Evolutionary conservation across 2,329 filamentous ascomycete genomes (phyloP), one percentile per base, ranked within the genome.

Genomic region (Lojkania enalia): DNA sequence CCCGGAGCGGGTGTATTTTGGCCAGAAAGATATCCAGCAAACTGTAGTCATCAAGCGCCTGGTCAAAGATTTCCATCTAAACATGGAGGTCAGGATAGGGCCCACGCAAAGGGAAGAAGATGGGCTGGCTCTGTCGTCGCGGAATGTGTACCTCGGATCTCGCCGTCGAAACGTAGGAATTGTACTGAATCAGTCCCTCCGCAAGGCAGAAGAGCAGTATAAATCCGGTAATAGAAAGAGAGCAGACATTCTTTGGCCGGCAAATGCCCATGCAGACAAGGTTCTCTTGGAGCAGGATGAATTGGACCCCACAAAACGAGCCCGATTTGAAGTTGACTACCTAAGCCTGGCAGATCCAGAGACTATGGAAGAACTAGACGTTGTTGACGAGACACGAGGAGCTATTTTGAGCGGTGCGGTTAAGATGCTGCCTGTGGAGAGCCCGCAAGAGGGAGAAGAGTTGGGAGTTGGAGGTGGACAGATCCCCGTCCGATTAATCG

Each of bases 1-100:
- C 53, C 86, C 89, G 3, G 86, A 91, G 44, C 80, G 80, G 33
- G 88, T 90, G 4, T 94, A 96, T 73, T 96, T 99, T 74, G 94
- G 94, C 3, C 94, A 97, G 71, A 99, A 99, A 74, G 94, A 99
- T 69, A 84, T 96, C 15, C 94, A 99, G 75, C 94, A 99, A 73
- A 95, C 90, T 0, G 88, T 95, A 14, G 82, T 99, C 9, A 88
- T 99, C 61, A 85, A 83, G 61, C 83, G 87, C 33, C 84, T 99
- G 82, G 87, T 96, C 21, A 79, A 83, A 55, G 94, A 99, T 69
- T 91, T 99, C 55, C 83, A 90, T 66, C 70, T 97, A 30, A 82
- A 88, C 29, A 87, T 83, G 3, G 76, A 87, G 16, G 83, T 97
- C 6, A 78, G 85, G 21, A 79, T 97, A 42, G 82, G 85, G 4